Percentiles rank a stretch among this genome's conserved stretches.
Evolutionary conservation across 1,284 basidiomycete species (phyloP).

Genomic region (Uromyces viciae-fabae): DNA sequence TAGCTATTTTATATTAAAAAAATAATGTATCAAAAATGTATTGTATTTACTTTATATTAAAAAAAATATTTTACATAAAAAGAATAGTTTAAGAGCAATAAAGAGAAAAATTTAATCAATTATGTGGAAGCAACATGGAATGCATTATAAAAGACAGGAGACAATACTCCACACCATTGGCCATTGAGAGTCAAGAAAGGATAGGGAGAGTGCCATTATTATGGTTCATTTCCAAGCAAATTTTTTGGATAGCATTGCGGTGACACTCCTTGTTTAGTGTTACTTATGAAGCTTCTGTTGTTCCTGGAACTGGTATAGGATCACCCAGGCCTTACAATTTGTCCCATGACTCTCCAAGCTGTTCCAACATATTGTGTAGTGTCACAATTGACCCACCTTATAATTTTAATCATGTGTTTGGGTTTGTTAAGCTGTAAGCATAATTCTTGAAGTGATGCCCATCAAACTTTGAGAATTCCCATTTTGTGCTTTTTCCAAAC

Average conservation of each 20-base stretch:
- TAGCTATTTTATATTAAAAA: too few species aligned
- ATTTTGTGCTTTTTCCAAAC: slow-evolving; percentile 14
- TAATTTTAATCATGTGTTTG: background rate
- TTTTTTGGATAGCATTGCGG: background rate
- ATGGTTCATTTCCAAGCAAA: background rate
- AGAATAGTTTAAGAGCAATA: too few species aligned
- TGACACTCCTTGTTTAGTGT: background rate
- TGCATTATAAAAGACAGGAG: background rate
- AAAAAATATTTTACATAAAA: too few species aligned
- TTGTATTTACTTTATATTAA: too few species aligned
- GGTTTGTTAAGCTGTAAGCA: background rate
- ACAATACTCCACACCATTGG: background rate
- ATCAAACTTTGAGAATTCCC: slow-evolving; percentile 4
- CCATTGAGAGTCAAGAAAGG: background rate
- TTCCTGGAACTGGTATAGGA: background rate
- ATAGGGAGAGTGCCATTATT: background rate
- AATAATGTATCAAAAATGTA: too few species aligned
- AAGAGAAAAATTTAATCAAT: too few species aligned
- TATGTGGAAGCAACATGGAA: too few species aligned
- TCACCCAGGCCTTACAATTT: background rate
- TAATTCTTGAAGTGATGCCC: background rate
- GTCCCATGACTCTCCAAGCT: background rate
- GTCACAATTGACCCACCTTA: background rate
- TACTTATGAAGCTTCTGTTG: background rate
- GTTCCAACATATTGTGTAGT: slow-evolving; percentile 3